A percentile compares a stretch with the other conserved stretches of the same genome.
These are phyloP conservation scores for Amniculicola lignicola DNA, from an alignment of 495 filamentous ascomycete species.

Conservation along the genomic window DNA sequence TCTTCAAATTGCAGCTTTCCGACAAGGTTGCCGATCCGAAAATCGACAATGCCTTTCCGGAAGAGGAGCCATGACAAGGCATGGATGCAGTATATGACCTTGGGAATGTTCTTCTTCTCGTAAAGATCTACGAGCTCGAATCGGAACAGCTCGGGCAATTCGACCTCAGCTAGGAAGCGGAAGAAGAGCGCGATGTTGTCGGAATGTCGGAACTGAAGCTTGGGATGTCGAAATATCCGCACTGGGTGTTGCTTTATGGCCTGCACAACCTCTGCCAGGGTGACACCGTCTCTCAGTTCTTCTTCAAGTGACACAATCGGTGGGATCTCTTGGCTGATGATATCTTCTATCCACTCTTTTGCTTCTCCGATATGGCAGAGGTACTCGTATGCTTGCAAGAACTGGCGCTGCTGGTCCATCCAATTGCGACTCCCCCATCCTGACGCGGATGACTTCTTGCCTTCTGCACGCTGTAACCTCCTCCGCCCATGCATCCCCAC, in stretches of 20 bases:
- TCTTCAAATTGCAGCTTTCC: slow-evolving; percentile 97
- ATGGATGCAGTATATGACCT: slow-evolving; percentile 98
- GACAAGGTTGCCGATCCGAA: slow-evolving; percentile 96
- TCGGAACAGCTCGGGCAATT: slow-evolving; percentile 94
- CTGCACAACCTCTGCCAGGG: slow-evolving; percentile 93
- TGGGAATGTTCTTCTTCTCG: slow-evolving; percentile 99
- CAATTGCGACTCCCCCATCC: slow-evolving; percentile 84
- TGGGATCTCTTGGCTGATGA: slow-evolving; percentile 84
- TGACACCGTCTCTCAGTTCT: slow-evolving; percentile 87
- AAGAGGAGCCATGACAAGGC: slow-evolving; percentile 93
- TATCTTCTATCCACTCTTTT: slow-evolving; percentile 97
- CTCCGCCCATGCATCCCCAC: slow-evolving; percentile 80
- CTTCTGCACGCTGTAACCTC: slow-evolving; percentile 70
- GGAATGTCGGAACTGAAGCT: slow-evolving; percentile 90
- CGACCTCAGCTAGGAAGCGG: slow-evolving; percentile 85
- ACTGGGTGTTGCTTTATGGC: slow-evolving; percentile 68
- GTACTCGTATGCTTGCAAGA: slow-evolving; percentile 96
- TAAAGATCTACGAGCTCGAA: slow-evolving; percentile 98
- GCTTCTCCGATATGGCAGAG: slow-evolving; percentile 99
- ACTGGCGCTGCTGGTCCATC: slow-evolving; percentile 98
- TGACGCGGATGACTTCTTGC: slow-evolving; percentile 50
- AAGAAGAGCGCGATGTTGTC: slow-evolving; percentile 97
- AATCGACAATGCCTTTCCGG: slow-evolving; percentile 88
- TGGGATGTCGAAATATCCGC: slow-evolving; percentile 79
- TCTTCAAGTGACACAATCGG: slow-evolving; percentile 97